These are phyloP conservation scores for Peronospora belbahrii DNA, from an alignment of 352 stramenopile species.

Conservation along the genomic window DNA sequence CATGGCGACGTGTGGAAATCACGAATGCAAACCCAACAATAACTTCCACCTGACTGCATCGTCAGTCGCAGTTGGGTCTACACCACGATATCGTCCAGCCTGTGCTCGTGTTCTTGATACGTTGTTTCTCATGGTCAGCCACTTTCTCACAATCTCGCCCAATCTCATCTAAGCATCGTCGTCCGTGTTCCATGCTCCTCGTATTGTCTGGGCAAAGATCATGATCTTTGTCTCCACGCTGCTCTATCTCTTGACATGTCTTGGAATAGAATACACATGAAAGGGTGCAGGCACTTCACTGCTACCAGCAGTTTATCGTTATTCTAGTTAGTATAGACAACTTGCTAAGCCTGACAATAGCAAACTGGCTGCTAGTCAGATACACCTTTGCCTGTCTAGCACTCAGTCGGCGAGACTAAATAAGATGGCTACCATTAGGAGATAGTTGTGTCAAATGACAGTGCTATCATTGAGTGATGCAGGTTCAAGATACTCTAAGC, in stretches of 20 bases:
- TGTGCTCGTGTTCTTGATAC: conserved; percentile 63
- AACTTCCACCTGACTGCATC: too few species aligned
- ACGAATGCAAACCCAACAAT: too few species aligned
- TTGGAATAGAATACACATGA: conserved; percentile 93
- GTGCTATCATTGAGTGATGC: too few species aligned
- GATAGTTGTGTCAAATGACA: too few species aligned
- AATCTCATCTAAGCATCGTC: too few species aligned
- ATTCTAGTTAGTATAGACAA: conserved; percentile 86
- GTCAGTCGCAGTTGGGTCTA: conserved; percentile 74
- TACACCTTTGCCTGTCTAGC: conserved; percentile 76
- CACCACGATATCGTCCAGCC: conserved; percentile 56
- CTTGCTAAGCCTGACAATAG: conserved; percentile 93
- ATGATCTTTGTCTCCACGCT: too few species aligned
- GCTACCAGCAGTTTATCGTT: conserved; percentile 88
- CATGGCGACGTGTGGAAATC: conserved; percentile 67
- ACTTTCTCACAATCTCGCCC: conserved; percentile 75
- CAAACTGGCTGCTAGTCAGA: conserved; percentile 90
- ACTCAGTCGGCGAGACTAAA: conserved; percentile 81
- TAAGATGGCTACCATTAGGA: too few species aligned
- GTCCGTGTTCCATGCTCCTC: too few species aligned
- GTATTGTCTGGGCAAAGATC: too few species aligned
- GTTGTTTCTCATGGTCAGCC: conserved; percentile 63
- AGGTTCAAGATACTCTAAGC: conserved; percentile 87
- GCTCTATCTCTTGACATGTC: too few species aligned
- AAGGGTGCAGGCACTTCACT: conserved; percentile 84